Conservation (phyloP, 768 basidiomycete species). For the Termitomyces sp. region DNA sequence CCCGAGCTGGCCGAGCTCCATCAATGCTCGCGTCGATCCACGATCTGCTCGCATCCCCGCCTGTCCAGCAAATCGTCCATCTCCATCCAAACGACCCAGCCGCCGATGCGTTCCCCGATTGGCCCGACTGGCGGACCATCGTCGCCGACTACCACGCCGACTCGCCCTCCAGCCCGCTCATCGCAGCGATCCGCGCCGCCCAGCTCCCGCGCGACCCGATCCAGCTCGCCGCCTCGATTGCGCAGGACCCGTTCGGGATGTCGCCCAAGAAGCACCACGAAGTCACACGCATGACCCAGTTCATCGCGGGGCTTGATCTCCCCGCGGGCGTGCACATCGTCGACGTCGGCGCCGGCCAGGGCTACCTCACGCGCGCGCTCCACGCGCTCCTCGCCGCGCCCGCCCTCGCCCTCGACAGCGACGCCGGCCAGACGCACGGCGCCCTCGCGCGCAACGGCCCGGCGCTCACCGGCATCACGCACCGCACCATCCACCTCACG, state of each 20-base stretch:
- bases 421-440: conserved; percentile 55
- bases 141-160: conserved; percentile 17
- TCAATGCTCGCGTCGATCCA: background rate
- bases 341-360: conserved; percentile 74
- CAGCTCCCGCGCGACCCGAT: conserved; percentile 24
- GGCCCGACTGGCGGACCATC: conserved; percentile 14
- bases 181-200: conserved; percentile 18
- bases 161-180: background rate
- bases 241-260: conserved; percentile 42
- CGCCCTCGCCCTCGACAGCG: conserved; percentile 67
- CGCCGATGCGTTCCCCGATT: conserved; percentile 20
- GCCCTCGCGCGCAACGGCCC: conserved; percentile 29
- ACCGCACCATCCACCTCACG: conserved; percentile 55
- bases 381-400: conserved; percentile 32
- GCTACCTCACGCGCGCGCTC: conserved; percentile 58
- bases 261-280: conserved; percentile 79
- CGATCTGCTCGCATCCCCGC: background rate
- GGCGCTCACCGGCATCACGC: conserved; percentile 36
- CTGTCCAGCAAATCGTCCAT: conserved; percentile 31
- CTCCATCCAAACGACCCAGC: conserved; percentile 41
- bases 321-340: conserved; percentile 44
- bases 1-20: too few species aligned
- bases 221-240: conserved; percentile 10
- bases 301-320: conserved; percentile 26
- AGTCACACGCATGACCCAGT: conserved; percentile 55